phyloP scores from a whole-genome alignment of 2,329 filamentous ascomycete species.

The Diaporthe helianthi region DNA sequence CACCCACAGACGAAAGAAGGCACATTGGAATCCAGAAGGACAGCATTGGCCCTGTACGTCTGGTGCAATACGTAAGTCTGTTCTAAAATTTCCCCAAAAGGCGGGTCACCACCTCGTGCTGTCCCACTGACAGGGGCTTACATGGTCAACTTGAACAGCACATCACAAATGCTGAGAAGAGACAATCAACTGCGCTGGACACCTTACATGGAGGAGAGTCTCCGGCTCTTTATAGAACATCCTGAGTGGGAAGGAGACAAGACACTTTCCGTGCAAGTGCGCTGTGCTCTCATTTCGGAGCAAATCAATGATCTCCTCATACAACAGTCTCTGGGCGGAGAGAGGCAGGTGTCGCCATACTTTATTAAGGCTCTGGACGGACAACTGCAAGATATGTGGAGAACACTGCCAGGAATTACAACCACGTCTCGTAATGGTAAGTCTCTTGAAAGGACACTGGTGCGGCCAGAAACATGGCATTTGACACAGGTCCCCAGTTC shows the following conservation, averaged over 20 bases:
- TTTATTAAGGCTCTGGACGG: conserved; percentile 39
- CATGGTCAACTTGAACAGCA: conserved; percentile 32
- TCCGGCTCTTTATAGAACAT: conserved; percentile 53
- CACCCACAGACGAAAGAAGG: conserved; percentile 41
- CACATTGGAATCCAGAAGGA: conserved; percentile 58
- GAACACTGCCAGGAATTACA: conserved; percentile 35
- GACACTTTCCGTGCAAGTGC: conserved; percentile 52
- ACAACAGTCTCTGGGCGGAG: conserved; percentile 27
- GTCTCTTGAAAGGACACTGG: not conserved
- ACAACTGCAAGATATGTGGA: conserved; percentile 39
- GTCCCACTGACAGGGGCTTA: conserved; percentile 8
- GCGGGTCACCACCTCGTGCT: not conserved
- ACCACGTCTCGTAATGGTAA: conserved; percentile 38
- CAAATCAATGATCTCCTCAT: conserved; percentile 36
- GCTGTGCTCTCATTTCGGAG: conserved; percentile 50
- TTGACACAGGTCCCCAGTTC: not conserved
- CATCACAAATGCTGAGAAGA: conserved; percentile 48
- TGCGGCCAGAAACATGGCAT: not conserved
- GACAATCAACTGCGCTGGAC: conserved; percentile 64
- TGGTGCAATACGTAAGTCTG: conserved; percentile 47
- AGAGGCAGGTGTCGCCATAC: conserved; percentile 36
- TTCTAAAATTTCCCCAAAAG: too few species aligned
- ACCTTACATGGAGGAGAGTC: conserved; percentile 63
- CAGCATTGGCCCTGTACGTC: conserved; percentile 56
- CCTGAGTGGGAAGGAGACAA: conserved; percentile 58